Base-by-base conservation (phyloP, 805 yeast species). In the Grigorovia jiainica region DNA sequence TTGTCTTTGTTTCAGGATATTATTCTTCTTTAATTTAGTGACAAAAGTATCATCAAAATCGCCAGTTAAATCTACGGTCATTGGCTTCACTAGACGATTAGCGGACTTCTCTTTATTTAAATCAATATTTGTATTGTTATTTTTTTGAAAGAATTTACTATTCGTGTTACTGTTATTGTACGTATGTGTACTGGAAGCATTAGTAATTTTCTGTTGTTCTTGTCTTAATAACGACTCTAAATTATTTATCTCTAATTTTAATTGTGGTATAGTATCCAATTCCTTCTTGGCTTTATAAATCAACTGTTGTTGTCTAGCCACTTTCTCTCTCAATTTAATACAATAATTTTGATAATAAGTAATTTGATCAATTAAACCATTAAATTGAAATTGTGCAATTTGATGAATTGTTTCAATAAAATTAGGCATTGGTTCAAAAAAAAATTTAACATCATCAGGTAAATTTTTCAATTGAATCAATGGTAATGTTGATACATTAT, bases 371-470 rank as follows among this genome's bases (percentile, higher is more conserved):
- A 47, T 34, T 34, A 57, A 39, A 1, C 55, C 55, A 9, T 46
- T 49, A n/a, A 46, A 45, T 45, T 59, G 64, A 43, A 59, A 59
- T 33, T 55, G 55, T 2, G 62, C 48, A 3, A 55, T 57, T 17
- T 50, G 55, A 40, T 54, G 55, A 3, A 60, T 32, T 9, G 46
- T 49, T 27, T 58, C 63, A 33, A 58, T 24, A 3, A 49, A 38
- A 1, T 48, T 43, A 1, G 60, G 49, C 16, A 59, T 40, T 7
- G 62, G 61, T 23, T 54, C 54, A 41, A 59, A 59, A 34, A 54
- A 53, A 7, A 46, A 38, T 16, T 38, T 47, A 2, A 57, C 54
- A 34, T 55, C 61, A 7, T 33, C 41, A 9, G 58, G 58, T 16
- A 57, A 36, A 10, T 44, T 43, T 21, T 46, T 54, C 7, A 30